Evolutionary conservation across 1,284 basidiomycete genomes (phyloP).

Genomic region (Lignosus rhinocerotis): DNA sequence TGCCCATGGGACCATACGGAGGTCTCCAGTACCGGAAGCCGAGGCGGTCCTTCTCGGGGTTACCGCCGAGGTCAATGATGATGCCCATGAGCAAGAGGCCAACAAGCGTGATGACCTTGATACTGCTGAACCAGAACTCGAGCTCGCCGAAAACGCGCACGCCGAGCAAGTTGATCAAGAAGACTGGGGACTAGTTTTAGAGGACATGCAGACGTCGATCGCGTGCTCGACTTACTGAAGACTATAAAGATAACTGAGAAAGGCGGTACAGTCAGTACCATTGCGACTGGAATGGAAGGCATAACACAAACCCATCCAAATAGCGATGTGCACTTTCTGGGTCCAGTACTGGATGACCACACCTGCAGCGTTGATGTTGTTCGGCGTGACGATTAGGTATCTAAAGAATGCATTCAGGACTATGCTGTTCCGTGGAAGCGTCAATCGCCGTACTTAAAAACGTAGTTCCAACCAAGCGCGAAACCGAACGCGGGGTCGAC

Average conservation of each 20-base stretch:
- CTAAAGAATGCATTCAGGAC: constrained; percentile 8
- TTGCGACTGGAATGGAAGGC: neutral
- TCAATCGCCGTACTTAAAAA: constrained; percentile 27
- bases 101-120: constrained; percentile 40
- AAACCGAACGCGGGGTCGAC: constrained; percentile 52
- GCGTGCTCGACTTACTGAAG: constrained; percentile 42
- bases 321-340: constrained; percentile 47
- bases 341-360: constrained; percentile 67
- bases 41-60: constrained; percentile 53
- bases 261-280: constrained; percentile 5
- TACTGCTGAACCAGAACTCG: constrained; percentile 47
- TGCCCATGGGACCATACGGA: constrained; percentile 38
- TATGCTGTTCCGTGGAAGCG: neutral
- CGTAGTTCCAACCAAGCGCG: constrained; percentile 43
- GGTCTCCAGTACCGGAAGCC: constrained; percentile 56
- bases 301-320: constrained; percentile 55
- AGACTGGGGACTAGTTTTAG: constrained; percentile 37
- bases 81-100: constrained; percentile 56
- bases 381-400: constrained; percentile 37
- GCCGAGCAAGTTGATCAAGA: constrained; percentile 55
- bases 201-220: no score
- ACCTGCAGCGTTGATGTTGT: constrained; percentile 52
- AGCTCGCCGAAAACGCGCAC: constrained; percentile 58
- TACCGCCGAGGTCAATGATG: constrained; percentile 59
- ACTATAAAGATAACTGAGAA: constrained; percentile 52